A percentile compares a stretch with the other conserved stretches of the same genome.
These are phyloP conservation scores for Adansonia rubrostipa DNA, from an alignment of 441 rosid species.

Conservation along the genomic window DNA sequence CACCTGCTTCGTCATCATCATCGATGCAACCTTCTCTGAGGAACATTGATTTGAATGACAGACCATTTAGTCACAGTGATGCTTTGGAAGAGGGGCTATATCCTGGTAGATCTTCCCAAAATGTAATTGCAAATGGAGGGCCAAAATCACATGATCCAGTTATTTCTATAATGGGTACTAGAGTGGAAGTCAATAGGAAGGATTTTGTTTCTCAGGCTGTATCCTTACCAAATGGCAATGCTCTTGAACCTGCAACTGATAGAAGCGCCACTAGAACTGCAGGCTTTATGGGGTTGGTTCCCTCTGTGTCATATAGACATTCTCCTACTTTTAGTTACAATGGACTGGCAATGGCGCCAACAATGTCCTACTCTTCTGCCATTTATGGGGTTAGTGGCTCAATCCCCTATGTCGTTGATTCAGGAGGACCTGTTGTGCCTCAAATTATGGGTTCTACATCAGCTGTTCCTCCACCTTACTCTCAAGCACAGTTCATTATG, in stretches of 20 bases:
- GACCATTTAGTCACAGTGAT: slow-evolving; percentile 61
- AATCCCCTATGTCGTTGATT: slow-evolving; percentile 69
- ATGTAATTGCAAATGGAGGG: slow-evolving; percentile 43
- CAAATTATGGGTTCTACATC: slow-evolving; percentile 65
- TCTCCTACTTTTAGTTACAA: slow-evolving; percentile 65
- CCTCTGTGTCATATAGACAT: slow-evolving; percentile 56
- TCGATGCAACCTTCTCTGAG: slow-evolving; percentile 68
- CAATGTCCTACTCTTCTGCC: slow-evolving; percentile 58
- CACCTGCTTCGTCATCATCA: slow-evolving; percentile 80
- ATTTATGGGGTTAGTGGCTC: slow-evolving; percentile 63
- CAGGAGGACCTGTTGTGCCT: slow-evolving; percentile 69
- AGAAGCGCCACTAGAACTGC: slow-evolving; percentile 55
- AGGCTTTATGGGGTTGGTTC: slow-evolving; percentile 58
- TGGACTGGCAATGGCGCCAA: slow-evolving; percentile 54
- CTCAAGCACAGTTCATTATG: slow-evolving; percentile 73
- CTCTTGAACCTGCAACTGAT: slow-evolving; percentile 52
- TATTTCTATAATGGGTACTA: slow-evolving; percentile 78
- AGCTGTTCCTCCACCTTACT: slow-evolving; percentile 48
- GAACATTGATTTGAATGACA: slow-evolving; percentile 91
- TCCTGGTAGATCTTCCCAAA: slow-evolving; percentile 44
- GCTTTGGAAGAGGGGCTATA: slow-evolving; percentile 52
- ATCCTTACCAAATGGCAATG: slow-evolving; percentile 66
- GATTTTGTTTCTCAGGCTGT: slow-evolving; percentile 49
- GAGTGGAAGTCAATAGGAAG: slow-evolving; percentile 62
- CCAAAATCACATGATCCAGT: slow-evolving; percentile 58